Base-by-base conservation (phyloP, 2,329 filamentous ascomycete genomes). In the Venturia pyrina region DNA sequence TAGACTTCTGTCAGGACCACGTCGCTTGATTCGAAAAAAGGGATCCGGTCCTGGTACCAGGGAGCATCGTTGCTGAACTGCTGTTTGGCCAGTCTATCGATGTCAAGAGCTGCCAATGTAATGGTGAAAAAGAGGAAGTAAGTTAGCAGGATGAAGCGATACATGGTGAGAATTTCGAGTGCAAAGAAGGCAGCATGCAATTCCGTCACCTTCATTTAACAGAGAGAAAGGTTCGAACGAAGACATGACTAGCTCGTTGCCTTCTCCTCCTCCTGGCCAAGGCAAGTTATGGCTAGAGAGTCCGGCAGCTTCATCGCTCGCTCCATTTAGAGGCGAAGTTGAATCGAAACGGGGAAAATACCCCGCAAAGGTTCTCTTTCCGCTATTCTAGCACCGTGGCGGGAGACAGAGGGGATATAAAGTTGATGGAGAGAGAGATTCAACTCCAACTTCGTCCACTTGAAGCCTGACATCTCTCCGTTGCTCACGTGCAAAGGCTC, bases 11-110 rank as follows among this genome's bases (percentile, higher is more conserved):
- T 76, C 19, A 78, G 73, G 11, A 74, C 68, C 1, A 70, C 59
- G 64, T 78, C 75, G 62, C 75, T 77, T 21, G 74, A 74, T 62
- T 78, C 75, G 66, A 78, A 78, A 64, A 75, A 75, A 1, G 76
- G 76, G 6, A 78, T 77, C 15, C 74, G 72, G 41, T 74, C 69
- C 8, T 71, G 70, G 61, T 77, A 78, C 77, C 76, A 78, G 1
- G 76, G 72, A 24, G 75, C 72, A 68, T 78, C 77, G 40, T 78
- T 78, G 62, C 76, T 75, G 64, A 76, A 78, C 69, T 78, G 76
- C 72, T 73, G 69, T 21, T 66, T 67, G 1, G 71, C 68, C 3
- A 76, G 67, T 32, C 67, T 67, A n/a, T 71, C 64, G 5, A 69
- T 71, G 64, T 76, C 71, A 21, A 76, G 46, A 48, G 46, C 46